Conservation (phyloP, 768 basidiomycete species). For the Stropharia rugosoannulata region DNA sequence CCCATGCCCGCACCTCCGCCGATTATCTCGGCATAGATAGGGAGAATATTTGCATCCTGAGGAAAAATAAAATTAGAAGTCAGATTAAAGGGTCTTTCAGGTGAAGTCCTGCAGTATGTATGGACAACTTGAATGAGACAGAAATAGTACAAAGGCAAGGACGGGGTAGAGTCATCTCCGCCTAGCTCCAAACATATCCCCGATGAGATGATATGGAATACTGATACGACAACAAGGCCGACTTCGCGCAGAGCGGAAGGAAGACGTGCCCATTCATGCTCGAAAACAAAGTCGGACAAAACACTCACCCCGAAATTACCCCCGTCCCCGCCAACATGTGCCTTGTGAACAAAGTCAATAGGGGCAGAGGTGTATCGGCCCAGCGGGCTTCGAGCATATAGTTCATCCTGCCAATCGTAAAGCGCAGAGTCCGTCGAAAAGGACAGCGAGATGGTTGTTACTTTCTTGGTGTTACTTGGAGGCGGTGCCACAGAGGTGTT, state of each 20-base stretch:
- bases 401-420: conserved; percentile 47
- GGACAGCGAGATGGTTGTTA: conserved; percentile 32
- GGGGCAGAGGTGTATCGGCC: conserved; percentile 32
- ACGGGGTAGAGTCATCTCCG: too few species aligned
- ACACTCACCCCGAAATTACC: conserved; percentile 30
- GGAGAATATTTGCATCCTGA: conserved; percentile 25
- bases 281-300: neutral
- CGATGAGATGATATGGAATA: neutral
- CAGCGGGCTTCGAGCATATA: conserved; percentile 36
- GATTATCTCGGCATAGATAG: conserved; percentile 26
- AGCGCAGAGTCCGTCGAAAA: conserved; percentile 38
- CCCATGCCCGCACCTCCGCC: conserved; percentile 14
- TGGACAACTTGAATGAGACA: neutral
- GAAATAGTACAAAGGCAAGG: too few species aligned
- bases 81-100: neutral
- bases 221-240: too few species aligned
- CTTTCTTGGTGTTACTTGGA: conserved; percentile 13
- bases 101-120: too few species aligned
- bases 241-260: neutral
- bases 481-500: neutral
- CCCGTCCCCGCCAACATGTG: conserved; percentile 35
- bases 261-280: neutral
- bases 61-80: conserved; percentile 2
- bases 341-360: conserved; percentile 38
- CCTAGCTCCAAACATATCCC: too few species aligned